Percentiles rank a stretch among this genome's conserved stretches.
phyloP scores from a whole-genome alignment of 1,284 basidiomycete genomes.

The Boletus sp. region DNA sequence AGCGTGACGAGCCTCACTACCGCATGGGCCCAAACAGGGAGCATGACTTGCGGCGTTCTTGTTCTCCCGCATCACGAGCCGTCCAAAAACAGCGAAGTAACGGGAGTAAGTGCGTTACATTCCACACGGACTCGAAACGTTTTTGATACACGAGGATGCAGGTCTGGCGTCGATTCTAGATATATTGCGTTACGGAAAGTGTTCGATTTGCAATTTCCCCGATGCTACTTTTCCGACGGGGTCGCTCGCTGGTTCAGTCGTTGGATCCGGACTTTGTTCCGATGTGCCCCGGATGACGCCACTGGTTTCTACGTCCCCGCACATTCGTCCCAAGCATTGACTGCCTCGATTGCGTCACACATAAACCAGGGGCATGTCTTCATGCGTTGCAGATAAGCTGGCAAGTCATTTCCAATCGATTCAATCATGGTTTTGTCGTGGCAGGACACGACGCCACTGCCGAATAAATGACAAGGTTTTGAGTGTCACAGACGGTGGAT shows the following conservation, averaged over 20 bases:
- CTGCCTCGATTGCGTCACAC: background rate
- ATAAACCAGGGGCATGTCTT: background rate
- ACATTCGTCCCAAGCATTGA: background rate
- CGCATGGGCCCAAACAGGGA: background rate
- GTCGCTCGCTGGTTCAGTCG: slow-evolving; percentile 1
- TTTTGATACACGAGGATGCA: background rate
- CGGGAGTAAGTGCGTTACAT: background rate
- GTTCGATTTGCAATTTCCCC: slow-evolving; percentile 6
- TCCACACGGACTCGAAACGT: background rate
- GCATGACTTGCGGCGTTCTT: background rate
- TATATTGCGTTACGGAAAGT: background rate
- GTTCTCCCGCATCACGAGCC: background rate
- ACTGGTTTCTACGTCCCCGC: background rate
- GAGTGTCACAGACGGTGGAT: background rate
- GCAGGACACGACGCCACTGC: background rate
- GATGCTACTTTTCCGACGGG: slow-evolving; percentile 14
- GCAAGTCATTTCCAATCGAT: background rate
- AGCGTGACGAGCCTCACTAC: background rate
- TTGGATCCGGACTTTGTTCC: slow-evolving; percentile 4
- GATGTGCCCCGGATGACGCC: slow-evolving; percentile 8
- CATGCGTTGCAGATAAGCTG: background rate
- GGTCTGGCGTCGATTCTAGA: background rate
- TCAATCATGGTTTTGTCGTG: background rate
- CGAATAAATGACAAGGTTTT: background rate
- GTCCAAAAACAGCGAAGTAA: slow-evolving; percentile 18